Evolutionary conservation across 768 basidiomycete species (phyloP), one percentile per base, ranked within the genome.

Genomic region (Boletus rubescentipes): DNA sequence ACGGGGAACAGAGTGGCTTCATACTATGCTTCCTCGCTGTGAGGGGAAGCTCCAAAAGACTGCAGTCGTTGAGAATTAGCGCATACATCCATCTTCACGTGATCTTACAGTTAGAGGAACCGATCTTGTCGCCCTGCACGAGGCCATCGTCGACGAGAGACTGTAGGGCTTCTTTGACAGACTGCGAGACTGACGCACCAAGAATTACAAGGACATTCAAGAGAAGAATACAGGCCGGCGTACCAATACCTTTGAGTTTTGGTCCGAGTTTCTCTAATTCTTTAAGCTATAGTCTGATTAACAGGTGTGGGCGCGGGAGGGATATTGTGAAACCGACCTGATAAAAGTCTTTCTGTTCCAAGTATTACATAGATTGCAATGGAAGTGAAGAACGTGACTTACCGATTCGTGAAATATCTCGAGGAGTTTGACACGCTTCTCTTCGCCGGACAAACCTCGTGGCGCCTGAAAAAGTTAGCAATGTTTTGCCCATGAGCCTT

Each of bases 1-100:
- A 31, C 36, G 15, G 39, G 31, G 9, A 49, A 44, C 32, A 3
- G 32, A 2, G 11, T n/a, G 18, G 21, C 23, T 43, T 37, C 67
- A 26, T 65, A 93, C 93, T 63, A 85, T 77, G 9, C 87, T 82
- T 5, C 93, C 93, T 42, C 84, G 82, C 54, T 94, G 91, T 1
- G 91, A 93, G 15, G 93, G 93, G 67, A 97, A 96, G 64, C 91
- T 91, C 94, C 94, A 97, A 69, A 91, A 96, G 72, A 95, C 93
- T 95, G 20, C 32, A 32, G 18, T 15, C 18, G 2, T 42, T 43
- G 39, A 58, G 54, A 42, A 49, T 51, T 39, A 50, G 50, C 65
- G 69, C 58, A 70, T 64, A 61, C 51, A 64, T 46, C 16, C 55
- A 51, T 41, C 53, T 46, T 29, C 8, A 1, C 55, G 41, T 9